Percentiles rank a stretch among this genome's conserved stretches.
Conservation (phyloP, 2,329 filamentous ascomycete species). For the Colletotrichum sp. region DNA sequence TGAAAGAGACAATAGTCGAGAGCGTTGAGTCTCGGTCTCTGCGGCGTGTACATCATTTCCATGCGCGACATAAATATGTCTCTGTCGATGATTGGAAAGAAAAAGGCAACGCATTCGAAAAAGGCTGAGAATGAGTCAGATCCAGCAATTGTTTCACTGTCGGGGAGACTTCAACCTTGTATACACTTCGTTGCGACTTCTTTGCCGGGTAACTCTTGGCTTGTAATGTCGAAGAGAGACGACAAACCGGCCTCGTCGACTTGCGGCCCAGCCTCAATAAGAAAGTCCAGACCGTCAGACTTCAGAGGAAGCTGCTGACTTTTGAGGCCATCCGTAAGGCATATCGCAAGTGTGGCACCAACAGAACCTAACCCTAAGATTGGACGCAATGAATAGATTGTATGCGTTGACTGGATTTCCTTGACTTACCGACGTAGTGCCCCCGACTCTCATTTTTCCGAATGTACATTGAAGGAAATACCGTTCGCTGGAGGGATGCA, state of each 20-base stretch:
- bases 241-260: background rate
- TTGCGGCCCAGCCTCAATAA: background rate
- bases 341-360: background rate
- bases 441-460: background rate
- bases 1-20: too few relatives aligned
- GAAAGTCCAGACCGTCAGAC: background rate
- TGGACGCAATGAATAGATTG: background rate
- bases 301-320: background rate
- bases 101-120: too few relatives aligned
- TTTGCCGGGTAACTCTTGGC: background rate
- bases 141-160: too few relatives aligned
- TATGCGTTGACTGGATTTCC: background rate
- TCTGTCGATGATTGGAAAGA: too few relatives aligned
- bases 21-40: too few relatives aligned
- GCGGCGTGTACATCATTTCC: too few relatives aligned
- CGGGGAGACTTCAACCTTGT: background rate
- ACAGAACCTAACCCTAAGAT: background rate
- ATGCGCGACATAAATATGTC: too few relatives aligned
- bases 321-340: background rate
- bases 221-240: background rate
- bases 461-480: background rate
- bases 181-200: background rate
- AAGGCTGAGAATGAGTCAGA: too few relatives aligned
- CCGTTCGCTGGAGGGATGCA: background rate
- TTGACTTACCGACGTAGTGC: background rate